These are phyloP conservation scores for Batkoa obscura DNA, from an alignment of 371 early-diverging fungal genomes.

Conservation along the genomic window DNA sequence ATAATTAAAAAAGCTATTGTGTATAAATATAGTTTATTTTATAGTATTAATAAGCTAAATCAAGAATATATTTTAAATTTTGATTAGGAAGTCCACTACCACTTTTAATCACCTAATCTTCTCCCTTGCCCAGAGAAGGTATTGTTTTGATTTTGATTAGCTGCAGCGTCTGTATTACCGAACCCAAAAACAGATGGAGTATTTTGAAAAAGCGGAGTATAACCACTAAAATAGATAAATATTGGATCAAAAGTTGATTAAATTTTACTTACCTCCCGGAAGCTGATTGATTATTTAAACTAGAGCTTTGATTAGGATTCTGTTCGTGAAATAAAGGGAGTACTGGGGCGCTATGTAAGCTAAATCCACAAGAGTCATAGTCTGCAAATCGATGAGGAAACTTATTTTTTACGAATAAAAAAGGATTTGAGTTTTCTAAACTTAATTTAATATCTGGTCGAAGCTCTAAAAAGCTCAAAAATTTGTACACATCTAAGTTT, in stretches of 20 bases:
- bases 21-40: too few relatives aligned
- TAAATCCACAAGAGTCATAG: neutral
- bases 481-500: too few relatives aligned
- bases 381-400: neutral
- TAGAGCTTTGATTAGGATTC: too few relatives aligned
- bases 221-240: neutral
- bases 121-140: neutral
- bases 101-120: neutral
- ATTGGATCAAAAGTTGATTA: neutral
- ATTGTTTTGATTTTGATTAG: neutral
- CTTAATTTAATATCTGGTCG: neutral
- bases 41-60: too few relatives aligned
- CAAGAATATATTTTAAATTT: too few relatives aligned
- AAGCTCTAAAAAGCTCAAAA: neutral
- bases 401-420: neutral
- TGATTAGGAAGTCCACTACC: too few relatives aligned
- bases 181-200: neutral
- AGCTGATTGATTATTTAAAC: neutral
- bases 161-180: too few relatives aligned
- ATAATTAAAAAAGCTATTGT: too few relatives aligned
- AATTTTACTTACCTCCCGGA: neutral
- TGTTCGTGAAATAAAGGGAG: too few relatives aligned
- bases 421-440: neutral
- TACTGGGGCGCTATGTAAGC: neutral
- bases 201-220: neutral